A percentile compares a stretch with the other conserved stretches of the same genome.
Conservation (phyloP, 768 basidiomycete genomes). For the Sistotremastrum suecicum region DNA sequence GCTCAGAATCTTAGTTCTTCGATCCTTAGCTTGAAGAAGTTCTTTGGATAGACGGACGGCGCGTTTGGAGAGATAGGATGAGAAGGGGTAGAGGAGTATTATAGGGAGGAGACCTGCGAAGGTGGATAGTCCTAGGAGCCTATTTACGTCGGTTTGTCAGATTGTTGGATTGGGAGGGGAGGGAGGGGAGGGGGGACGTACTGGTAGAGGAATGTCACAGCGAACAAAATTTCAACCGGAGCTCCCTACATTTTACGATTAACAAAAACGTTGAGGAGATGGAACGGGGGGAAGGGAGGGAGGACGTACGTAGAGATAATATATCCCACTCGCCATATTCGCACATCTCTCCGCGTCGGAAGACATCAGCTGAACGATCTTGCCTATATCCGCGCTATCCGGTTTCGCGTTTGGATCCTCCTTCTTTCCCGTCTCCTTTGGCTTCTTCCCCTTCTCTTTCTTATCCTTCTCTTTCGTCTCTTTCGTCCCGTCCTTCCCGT, state of each 20-base stretch:
- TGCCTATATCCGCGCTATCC: constrained; percentile 68
- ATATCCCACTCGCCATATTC: constrained; percentile 37
- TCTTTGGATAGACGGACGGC: constrained; percentile 49
- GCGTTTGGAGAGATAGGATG: constrained; percentile 47
- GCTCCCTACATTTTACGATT: constrained; percentile 18
- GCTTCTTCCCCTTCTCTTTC: too few species aligned
- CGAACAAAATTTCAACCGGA: constrained; percentile 69
- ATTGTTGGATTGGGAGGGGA: neutral
- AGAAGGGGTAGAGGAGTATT: constrained; percentile 54
- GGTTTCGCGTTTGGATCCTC: constrained; percentile 39
- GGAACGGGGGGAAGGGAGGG: constrained; percentile 1
- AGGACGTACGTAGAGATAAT: constrained; percentile 44
- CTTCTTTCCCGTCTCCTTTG: neutral
- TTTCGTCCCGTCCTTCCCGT: neutral
- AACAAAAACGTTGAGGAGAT: constrained; percentile 6
- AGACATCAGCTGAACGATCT: constrained; percentile 84
- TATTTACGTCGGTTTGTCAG: constrained; percentile 11
- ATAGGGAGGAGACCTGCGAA: constrained; percentile 67
- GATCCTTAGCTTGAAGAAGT: constrained; percentile 49
- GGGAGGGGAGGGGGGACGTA: constrained; percentile 15
- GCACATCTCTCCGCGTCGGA: constrained; percentile 53
- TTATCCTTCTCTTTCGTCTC: too few species aligned
- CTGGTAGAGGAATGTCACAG: constrained; percentile 64
- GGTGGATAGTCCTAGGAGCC: constrained; percentile 52
- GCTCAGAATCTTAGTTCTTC: constrained; percentile 62